phyloP scores from a whole-genome alignment of 495 filamentous ascomycete genomes.

The Penicillium alfredii region DNA sequence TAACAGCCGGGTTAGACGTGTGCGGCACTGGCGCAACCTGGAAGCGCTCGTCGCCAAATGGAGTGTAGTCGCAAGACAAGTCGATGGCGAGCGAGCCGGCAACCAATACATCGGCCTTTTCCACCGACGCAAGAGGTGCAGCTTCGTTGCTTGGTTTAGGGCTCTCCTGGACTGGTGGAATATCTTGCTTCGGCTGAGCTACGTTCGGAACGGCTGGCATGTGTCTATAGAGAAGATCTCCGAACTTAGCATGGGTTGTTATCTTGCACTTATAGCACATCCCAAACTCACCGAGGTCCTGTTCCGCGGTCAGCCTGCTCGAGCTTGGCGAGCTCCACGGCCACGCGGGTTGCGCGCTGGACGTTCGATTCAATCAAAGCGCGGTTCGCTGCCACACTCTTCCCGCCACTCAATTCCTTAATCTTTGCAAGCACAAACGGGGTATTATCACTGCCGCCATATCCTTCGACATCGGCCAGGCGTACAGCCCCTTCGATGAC shows the following conservation, averaged over 20 bases:
- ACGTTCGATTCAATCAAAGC: constrained; percentile 78
- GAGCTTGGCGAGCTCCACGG: constrained; percentile 66
- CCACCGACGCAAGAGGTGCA: constrained; percentile 5
- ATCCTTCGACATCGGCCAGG: constrained; percentile 63
- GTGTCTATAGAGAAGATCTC: constrained; percentile 32
- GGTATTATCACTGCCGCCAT: constrained; percentile 73
- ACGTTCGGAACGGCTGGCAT: constrained; percentile 34
- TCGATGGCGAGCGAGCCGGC: constrained; percentile 88
- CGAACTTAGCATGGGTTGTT: constrained; percentile 29
- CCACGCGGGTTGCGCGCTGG: constrained; percentile 68
- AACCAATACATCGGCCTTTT: constrained; percentile 63
- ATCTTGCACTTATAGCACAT: constrained; percentile 18
- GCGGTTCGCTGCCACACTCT: constrained; percentile 67
- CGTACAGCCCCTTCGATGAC: constrained; percentile 67
- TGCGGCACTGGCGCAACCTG: constrained; percentile 50
- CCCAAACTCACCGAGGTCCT: constrained; percentile 37
- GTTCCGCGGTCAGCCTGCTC: constrained; percentile 30
- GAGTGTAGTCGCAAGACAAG: constrained; percentile 71
- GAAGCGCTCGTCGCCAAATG: constrained; percentile 24
- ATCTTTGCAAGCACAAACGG: constrained; percentile 82
- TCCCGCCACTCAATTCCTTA: constrained; percentile 67
- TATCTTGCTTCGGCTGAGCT: constrained; percentile 23
- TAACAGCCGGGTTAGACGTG: constrained; percentile 81
- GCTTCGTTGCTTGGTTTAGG: constrained; percentile 4
- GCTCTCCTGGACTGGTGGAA: constrained; percentile 13